Evolutionary conservation across 176 grass and related monocot genomes (phyloP), one percentile per base, ranked within the genome.

Genomic region (Paspalum vaginatum): DNA sequence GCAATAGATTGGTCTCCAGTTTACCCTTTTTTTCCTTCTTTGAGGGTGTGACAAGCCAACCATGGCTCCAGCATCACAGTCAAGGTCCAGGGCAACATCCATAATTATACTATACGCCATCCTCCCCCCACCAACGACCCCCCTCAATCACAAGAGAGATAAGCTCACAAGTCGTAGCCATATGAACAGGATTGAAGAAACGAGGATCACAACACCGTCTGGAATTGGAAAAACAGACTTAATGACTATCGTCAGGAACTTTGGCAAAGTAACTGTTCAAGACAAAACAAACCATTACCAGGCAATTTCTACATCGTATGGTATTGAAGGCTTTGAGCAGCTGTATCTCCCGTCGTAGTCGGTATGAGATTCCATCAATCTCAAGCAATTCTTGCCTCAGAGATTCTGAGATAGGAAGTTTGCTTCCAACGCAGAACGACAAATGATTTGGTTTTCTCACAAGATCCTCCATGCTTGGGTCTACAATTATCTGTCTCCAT

Each of bases 281-380:
- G 75, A 52, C 3, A 44, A 68, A 63, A 49, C 26, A 69, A 80
- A 90, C 27, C 46, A 61, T 69, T 91, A 98, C 95, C 90, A 85
- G 75, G 79, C 92, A 95, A 78, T 53, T 93, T 93, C 77, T 91
- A 56, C 92, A 98, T 46, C 81, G 59, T 70, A 98, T 74, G 81
- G 91, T 85, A 85, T 95, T 93, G 60, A 93, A 91, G 17, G 87
- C 92, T 78, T 86, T 87, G 37, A 98, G 92, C 77, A 98, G 87
- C 69, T 93, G 89, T 25, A 95, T 98, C 71, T 98, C 95, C 55
- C 71, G 77, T 81, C 70, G 86, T 70, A 98, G 62, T 60, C 95
- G 84, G 84, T 93, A 95, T 32, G 92, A 93, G 72, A 98, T 68
- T 65, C 95, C 95, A 92, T 98, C 90, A n/a, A 91, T 91, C 81